Base-by-base conservation (phyloP, 305 asterid genomes). In the Fraxinus greggii region DNA sequence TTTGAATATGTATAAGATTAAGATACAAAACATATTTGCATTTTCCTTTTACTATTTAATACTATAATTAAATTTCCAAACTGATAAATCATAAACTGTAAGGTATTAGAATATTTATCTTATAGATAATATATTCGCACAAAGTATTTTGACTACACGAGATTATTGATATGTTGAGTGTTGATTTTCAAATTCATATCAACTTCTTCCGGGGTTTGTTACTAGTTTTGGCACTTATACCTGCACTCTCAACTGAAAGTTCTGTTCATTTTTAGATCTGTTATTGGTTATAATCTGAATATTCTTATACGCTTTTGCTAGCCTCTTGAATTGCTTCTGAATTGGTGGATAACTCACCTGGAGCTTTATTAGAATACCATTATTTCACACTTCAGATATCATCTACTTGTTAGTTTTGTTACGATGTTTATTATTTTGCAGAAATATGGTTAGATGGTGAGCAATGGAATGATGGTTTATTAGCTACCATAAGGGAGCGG, bases 401-500 rank as follows among this genome's bases (percentile, higher is more conserved):
- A 23, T 75, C 35, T 79, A 77, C 38, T 59, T 78, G 29, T 81
- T 42, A 75, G 75, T 82, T 80, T 84, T 80, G 74, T 85, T 74
- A 77, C 38, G n/a, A 65, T 70, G 76, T 75, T 74, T 67, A 40
- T 81, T 75, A 69, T 69, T 86, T 70, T 91, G 91, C 90, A 97
- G 99, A 97, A 89, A 89, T 92, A 83, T 85, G 77, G 80, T 91
- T 97, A 88, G 98, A 93, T 81, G 98, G 98, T 51, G 97, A 93
- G 87, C 97, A 94, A 90, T 97, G 99, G 99, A 95, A 97, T 84
- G 99, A 97, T 86, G 99, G 99, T 85, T 86, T 94, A 81, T 85
- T 94, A 80, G 99, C 99, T 79, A 97, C 96, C 63, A 88, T 92
- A 80, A 90, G 99, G 88, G 99, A 94, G 89, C 92, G 93, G 95